A percentile compares a stretch with the other conserved stretches of the same genome.
Conservation (phyloP, 2,329 filamentous ascomycete species). For the Blastomyces gilchristii region DNA sequence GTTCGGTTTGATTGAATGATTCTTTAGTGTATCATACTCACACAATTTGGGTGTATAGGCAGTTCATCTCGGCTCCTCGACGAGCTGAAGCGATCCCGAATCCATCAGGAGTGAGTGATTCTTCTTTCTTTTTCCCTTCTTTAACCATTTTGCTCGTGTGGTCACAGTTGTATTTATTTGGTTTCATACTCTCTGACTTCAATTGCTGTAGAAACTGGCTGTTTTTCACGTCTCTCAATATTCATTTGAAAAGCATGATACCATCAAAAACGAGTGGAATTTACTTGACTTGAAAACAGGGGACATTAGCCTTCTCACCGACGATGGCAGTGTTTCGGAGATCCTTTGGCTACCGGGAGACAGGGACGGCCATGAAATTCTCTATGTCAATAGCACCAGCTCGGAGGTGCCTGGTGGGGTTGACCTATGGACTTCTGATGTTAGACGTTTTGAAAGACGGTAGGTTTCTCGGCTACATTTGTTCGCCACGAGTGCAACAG, state of each 20-base stretch:
- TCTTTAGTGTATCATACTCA: not conserved
- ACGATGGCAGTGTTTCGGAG: conserved; percentile 56
- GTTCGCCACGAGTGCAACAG: not conserved
- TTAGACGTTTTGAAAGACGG: conserved; percentile 25
- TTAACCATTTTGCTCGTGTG: not conserved
- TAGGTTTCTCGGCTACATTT: conserved; percentile 14
- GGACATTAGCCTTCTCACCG: conserved; percentile 54
- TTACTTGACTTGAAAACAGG: conserved; percentile 59
- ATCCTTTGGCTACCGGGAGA: conserved; percentile 63
- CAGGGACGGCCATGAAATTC: conserved; percentile 46
- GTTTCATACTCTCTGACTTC: not conserved
- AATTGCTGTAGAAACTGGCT: conserved; percentile 29
- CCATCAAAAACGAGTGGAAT: conserved; percentile 50
- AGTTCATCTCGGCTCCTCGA: conserved; percentile 30
- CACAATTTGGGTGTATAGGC: conserved; percentile 17
- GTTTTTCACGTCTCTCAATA: conserved; percentile 58
- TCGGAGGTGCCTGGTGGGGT: conserved; percentile 31
- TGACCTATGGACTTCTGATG: conserved; percentile 31
- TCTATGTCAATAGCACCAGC: conserved; percentile 44
- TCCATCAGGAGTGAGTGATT: conserved; percentile 28
- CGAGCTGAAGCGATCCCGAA: conserved; percentile 30
- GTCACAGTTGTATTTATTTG: not conserved
- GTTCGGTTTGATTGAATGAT: not conserved
- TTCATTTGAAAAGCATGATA: conserved; percentile 64
- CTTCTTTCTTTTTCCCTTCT: conserved; percentile 1